Evolutionary conservation across 2,329 filamentous ascomycete genomes (phyloP).

Genomic region (Lecanicillium sp.): DNA sequence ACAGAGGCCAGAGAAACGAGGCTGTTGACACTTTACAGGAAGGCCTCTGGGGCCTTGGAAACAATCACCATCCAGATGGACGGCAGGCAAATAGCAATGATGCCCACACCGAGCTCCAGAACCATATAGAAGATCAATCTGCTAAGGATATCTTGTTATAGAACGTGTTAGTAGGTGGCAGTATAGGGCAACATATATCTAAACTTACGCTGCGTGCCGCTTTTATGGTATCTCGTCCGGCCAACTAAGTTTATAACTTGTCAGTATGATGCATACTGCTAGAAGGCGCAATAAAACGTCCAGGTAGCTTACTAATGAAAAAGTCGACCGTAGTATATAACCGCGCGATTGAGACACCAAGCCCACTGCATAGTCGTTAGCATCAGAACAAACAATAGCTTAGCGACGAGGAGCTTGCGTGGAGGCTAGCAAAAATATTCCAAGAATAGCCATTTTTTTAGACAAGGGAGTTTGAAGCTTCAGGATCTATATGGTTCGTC

Average conservation of each 20-base stretch:
- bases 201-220: no score
- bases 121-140: constrained; percentile 7
- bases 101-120: constrained; percentile 8
- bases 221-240: no score
- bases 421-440: constrained; percentile 10
- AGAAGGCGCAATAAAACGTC: no score
- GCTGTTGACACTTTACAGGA: constrained; percentile 10
- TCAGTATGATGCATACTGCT: no score
- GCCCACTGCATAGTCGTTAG: constrained; percentile 2
- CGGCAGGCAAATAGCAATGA: constrained; percentile 9
- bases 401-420: not conserved
- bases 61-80: constrained; percentile 10
- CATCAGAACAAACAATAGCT: not conserved
- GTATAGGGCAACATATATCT: no score
- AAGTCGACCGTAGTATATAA: no score
- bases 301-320: no score
- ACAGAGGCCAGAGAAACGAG: constrained; percentile 8
- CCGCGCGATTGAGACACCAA: constrained; percentile 6
- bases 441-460: constrained; percentile 10
- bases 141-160: constrained; percentile 1
- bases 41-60: constrained; percentile 8
- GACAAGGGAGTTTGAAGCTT: constrained; percentile 7
- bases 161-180: not conserved
- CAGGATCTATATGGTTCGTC: not conserved
- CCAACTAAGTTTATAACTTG: no score